Evolutionary conservation across 352 stramenopile species (phyloP).

Genomic region (Phytophthora niederhauseri): DNA sequence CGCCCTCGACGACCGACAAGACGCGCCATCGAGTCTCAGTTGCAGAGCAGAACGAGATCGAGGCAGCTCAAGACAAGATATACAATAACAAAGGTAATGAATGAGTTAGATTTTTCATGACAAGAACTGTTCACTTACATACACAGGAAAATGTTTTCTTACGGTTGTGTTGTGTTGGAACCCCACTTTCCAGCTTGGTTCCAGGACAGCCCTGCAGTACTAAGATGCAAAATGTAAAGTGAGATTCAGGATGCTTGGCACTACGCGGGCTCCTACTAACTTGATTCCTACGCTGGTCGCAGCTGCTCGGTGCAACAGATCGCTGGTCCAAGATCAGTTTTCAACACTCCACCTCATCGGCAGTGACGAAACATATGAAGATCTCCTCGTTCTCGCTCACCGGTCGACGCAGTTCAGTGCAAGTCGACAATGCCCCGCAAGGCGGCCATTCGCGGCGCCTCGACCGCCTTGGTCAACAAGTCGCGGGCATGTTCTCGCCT

Average conservation of each 20-base stretch:
- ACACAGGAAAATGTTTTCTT: slow-evolving; percentile 30
- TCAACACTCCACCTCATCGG: slow-evolving; percentile 16
- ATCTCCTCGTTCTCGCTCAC: not conserved
- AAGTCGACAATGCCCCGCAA: not conserved
- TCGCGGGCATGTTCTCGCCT: slow-evolving; percentile 14
- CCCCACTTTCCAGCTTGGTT: not conserved
- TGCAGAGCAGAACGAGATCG: not conserved
- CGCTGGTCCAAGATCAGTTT: not conserved
- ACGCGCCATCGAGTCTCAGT: not conserved
- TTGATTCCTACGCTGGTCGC: not conserved
- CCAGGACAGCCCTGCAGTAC: not conserved
- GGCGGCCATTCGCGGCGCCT: not conserved
- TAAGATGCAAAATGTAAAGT: not conserved
- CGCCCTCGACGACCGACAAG: no score
- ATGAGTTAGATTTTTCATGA: not conserved
- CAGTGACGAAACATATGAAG: not conserved
- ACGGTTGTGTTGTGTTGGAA: no score
- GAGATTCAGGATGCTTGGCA: not conserved
- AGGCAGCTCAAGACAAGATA: not conserved
- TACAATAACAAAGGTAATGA: not conserved
- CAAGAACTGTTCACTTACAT: not conserved
- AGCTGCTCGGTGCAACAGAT: not conserved
- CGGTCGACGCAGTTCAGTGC: not conserved
- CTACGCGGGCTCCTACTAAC: not conserved
- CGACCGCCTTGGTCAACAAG: slow-evolving; percentile 18